phyloP scores from a whole-genome alignment of 2,329 filamentous ascomycete genomes.

The Trichoderma atrobrunneum region DNA sequence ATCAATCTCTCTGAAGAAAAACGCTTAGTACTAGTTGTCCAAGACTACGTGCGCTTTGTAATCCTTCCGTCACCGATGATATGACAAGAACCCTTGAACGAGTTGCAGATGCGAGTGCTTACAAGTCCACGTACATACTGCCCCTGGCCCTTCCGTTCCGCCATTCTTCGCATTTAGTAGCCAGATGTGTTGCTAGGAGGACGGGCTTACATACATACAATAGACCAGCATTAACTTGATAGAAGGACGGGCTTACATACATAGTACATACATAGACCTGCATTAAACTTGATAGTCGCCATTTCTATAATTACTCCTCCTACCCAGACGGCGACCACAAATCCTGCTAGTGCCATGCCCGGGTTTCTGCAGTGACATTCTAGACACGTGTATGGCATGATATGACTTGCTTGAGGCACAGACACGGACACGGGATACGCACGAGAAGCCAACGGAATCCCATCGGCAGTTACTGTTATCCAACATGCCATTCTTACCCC shows the following conservation, averaged over 20 bases:
- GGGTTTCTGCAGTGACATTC: neutral
- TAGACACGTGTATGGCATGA: neutral
- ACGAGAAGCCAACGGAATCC: neutral
- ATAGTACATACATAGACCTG: neutral
- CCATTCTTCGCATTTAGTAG: neutral
- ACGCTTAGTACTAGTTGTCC: neutral
- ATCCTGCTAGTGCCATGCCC: neutral
- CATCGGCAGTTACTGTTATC: neutral
- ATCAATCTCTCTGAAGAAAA: neutral
- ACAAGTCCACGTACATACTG: neutral
- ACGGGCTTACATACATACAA: neutral
- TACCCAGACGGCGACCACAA: neutral
- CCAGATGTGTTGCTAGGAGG: neutral
- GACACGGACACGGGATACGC: neutral
- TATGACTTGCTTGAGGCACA: neutral
- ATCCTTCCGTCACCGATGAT: neutral
- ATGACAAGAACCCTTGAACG: neutral
- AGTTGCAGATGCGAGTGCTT: neutral
- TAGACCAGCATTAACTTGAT: neutral
- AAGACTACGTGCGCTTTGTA: neutral
- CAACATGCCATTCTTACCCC: neutral
- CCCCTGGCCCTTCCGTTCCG: neutral
- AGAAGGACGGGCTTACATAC: neutral
- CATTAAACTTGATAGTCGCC: neutral
- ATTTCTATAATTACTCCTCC: neutral